Evolutionary conservation across 2,329 filamentous ascomycete genomes (phyloP), one percentile per base, ranked within the genome.

Genomic region (Colletotrichum horii): DNA sequence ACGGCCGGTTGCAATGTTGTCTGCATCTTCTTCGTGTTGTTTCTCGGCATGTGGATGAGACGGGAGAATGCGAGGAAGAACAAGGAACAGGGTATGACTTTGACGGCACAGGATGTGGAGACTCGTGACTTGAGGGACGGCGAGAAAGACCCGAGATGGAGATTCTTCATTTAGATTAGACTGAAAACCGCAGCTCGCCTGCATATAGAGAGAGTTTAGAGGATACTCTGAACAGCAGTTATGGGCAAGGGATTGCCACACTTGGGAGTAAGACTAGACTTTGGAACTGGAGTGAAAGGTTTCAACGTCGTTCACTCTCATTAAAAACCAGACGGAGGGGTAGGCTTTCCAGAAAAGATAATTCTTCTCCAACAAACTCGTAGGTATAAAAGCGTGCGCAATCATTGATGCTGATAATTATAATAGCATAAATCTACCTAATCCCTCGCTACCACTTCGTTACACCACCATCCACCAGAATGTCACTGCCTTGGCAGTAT

Each of bases 31-130:
- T 84, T 84, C 48, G 84, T 83, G 0, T 75, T 85, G 5, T 80
- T 80, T 19, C 70, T 89, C 48, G 86, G 86, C 0, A 6, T 83
- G 3, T 89, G 86, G 85, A 88, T 89, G 86, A 85, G 85, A 34
- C 68, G 77, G 60, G 84, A 89, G 65, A 89, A 89, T 77, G 77
- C 79, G 14, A 81, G 81, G 56, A 84, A 84, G 24, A 83, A 89
- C 75, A 79, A 77, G 34, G 79, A 83, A 52, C 83, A 85, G 73
- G 85, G 85, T 1, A 68, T 81, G 5, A 79, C 65, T 28, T 66
- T 87, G 24, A 79, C 79, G 64, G 82, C 84, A 1, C 80, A 84
- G 32, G 83, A 87, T 72, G 81, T 87, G 2, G 81, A 84, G 56
- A 88, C 86, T 2, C 80, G 82, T 32, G 79, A 82, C n/a, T 79